These are phyloP conservation scores for Kwoniella sp. DNA, from an alignment of 768 basidiomycete species.

Conservation along the genomic window DNA sequence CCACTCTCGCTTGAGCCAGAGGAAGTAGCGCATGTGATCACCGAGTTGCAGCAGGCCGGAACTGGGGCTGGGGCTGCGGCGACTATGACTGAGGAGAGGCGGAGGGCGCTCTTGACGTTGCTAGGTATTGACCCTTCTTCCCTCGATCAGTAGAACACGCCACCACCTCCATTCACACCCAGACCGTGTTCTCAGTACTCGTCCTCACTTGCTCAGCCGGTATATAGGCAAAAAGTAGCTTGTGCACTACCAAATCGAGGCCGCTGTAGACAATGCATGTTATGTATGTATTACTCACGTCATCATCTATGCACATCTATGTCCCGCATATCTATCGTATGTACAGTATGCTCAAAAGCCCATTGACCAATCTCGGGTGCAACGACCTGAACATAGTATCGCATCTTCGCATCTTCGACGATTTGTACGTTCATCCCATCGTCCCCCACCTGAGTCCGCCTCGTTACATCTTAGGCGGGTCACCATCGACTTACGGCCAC, in stretches of 20 bases:
- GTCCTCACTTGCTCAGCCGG: no score
- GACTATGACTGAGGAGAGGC: no score
- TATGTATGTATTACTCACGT: neutral
- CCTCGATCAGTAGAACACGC: no score
- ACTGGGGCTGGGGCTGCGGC: no score
- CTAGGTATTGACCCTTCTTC: neutral
- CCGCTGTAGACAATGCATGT: neutral
- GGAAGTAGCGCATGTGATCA: conserved; percentile 16
- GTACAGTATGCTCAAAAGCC: neutral
- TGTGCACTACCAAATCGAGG: neutral
- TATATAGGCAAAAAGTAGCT: neutral
- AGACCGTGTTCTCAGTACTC: no score
- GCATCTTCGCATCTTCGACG: no score
- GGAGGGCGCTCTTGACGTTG: neutral
- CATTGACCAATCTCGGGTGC: neutral
- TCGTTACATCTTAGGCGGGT: no score
- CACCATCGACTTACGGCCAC: no score
- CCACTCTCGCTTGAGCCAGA: neutral
- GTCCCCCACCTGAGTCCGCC: no score
- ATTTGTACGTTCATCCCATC: no score
- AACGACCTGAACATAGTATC: no score
- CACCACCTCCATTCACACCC: neutral
- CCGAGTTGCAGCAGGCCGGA: conserved; percentile 4
- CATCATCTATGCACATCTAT: neutral
- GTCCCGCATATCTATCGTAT: neutral